These are phyloP conservation scores for Sisymbrium altissimum DNA, from an alignment of 345 rosid species.

Conservation along the genomic window DNA sequence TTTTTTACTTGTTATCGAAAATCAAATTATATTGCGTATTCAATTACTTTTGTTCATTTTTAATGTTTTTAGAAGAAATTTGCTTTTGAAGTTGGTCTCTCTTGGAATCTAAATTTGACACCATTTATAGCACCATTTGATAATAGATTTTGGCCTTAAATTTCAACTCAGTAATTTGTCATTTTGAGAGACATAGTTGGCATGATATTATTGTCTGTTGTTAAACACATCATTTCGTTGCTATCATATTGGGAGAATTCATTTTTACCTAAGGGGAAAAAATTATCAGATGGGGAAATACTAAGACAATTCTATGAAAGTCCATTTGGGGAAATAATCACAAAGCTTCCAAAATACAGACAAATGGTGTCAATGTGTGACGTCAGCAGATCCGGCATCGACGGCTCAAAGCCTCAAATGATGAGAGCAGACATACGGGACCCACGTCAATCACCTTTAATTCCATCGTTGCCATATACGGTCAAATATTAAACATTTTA, in stretches of 20 bases:
- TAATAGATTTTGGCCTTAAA: neutral
- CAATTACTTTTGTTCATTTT: too few relatives aligned
- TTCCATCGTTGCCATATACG: conserved; percentile 20
- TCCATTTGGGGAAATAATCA: conserved; percentile 29
- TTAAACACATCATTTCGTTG: neutral
- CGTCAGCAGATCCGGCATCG: conserved; percentile 38
- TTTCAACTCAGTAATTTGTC: neutral
- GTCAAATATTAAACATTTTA: conserved; percentile 27
- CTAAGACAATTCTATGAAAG: conserved; percentile 4
- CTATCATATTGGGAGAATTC: neutral
- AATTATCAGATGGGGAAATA: conserved; percentile 7
- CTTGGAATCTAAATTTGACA: neutral
- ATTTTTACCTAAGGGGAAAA: neutral
- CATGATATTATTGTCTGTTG: neutral
- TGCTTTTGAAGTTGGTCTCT: neutral
- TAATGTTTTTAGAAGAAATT: too few relatives aligned
- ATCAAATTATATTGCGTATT: too few relatives aligned
- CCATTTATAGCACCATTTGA: neutral
- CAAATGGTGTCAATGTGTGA: conserved; percentile 23
- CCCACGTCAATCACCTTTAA: conserved; percentile 29
- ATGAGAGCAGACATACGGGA: conserved; percentile 26
- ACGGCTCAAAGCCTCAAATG: conserved; percentile 36
- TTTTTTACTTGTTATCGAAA: too few relatives aligned
- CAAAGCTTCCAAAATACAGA: conserved; percentile 23
- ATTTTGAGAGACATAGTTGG: neutral